These are phyloP conservation scores for Ambispora gerdemannii DNA, from an alignment of 192 early-diverging fungal genomes.

Conservation along the genomic window DNA sequence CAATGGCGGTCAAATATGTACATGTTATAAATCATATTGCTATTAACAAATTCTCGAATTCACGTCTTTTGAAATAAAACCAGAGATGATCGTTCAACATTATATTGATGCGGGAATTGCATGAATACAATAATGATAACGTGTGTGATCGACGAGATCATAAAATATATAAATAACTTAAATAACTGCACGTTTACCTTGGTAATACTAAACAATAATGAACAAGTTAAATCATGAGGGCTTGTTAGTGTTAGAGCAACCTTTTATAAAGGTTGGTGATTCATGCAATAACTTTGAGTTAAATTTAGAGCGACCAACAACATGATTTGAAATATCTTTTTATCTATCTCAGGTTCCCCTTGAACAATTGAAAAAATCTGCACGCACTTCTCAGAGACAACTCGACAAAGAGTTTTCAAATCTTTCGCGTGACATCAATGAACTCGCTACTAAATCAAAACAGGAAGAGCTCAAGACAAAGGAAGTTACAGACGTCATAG, in stretches of 20 bases:
- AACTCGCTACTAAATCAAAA: constrained; percentile 46
- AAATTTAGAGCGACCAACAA: background rate
- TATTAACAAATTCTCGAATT: background rate
- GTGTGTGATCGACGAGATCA: too few species aligned
- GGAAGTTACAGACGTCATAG: constrained; percentile 57
- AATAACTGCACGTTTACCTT: too few species aligned
- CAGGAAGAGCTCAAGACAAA: constrained; percentile 44
- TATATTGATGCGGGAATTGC: too few species aligned
- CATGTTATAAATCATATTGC: constrained; percentile 72
- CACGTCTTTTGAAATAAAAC: background rate
- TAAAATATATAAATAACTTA: too few species aligned
- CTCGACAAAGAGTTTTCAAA: constrained; percentile 76
- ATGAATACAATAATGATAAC: too few species aligned
- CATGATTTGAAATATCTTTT: too few species aligned
- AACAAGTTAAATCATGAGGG: constrained; percentile 71
- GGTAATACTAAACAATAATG: too few species aligned
- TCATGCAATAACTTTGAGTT: constrained; percentile 15
- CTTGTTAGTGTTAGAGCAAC: constrained; percentile 89
- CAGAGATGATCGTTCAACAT: background rate
- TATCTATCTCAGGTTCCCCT: constrained; percentile 64
- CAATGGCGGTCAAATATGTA: constrained; percentile 96
- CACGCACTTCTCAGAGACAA: constrained; percentile 71
- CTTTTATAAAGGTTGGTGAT: constrained; percentile 80
- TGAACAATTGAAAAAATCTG: constrained; percentile 78
- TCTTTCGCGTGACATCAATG: constrained; percentile 44